Percentiles rank a stretch among this genome's conserved stretches.
Conservation (phyloP, 805 yeast genomes). For the Lipomyces anomalus region DNA sequence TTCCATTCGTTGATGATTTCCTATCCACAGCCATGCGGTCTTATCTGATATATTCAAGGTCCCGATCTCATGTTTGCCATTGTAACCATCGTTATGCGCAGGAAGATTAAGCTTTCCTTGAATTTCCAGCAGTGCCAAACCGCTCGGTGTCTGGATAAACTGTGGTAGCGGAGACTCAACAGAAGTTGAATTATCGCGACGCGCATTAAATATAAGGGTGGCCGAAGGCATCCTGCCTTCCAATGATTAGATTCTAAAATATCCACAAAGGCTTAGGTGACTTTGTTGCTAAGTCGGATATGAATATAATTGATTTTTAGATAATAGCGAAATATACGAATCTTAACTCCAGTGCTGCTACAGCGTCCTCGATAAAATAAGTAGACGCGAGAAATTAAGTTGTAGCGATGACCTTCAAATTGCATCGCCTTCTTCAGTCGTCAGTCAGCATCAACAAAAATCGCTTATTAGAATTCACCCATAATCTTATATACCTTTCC, state of each 20-base stretch:
- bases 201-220: constrained; percentile 5
- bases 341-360: too few species aligned
- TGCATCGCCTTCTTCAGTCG: too few species aligned
- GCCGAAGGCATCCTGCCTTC: constrained; percentile 13
- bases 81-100: neutral
- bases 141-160: constrained; percentile 21
- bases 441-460: too few species aligned
- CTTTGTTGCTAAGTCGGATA: neutral
- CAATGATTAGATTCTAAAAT: too few species aligned
- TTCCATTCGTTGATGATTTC: constrained; percentile 23
- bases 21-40: constrained; percentile 20
- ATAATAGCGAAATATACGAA: too few species aligned
- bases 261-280: neutral
- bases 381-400: too few species aligned
- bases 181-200: constrained; percentile 1
- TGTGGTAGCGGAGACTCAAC: constrained; percentile 4
- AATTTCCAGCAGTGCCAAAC: constrained; percentile 24
- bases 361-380: too few species aligned
- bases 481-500: too few species aligned
- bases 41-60: constrained; percentile 12
- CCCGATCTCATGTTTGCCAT: constrained; percentile 13
- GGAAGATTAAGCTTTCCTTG: constrained; percentile 24
- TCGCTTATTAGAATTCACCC: too few species aligned
- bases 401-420: too few species aligned
- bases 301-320: too few species aligned